Base-by-base conservation (phyloP, 2,329 filamentous ascomycete species). In the Talaromyces sp. region DNA sequence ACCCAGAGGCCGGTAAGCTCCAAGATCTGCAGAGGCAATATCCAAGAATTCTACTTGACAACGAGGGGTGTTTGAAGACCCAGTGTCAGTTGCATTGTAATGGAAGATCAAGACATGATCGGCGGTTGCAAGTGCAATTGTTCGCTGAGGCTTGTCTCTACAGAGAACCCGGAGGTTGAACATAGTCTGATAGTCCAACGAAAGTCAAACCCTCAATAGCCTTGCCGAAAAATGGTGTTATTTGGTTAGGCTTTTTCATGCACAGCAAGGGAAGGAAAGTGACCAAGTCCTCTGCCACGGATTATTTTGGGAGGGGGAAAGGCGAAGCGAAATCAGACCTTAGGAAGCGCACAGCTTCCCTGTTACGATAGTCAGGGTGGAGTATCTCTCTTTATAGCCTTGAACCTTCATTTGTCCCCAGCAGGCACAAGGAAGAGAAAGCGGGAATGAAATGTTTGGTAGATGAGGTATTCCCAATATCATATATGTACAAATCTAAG, bases 31-130 rank as follows among this genome's bases (percentile, higher is more conserved):
- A 41, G 83, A 79, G 32, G 85, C 81, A 35, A 84, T 73, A 9
- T 84, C 80, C 11, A 86, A 79, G 70, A 97, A 96, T 71, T 96
- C 91, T 61, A 97, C 91, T 81, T 96, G 91, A 78, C 91, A 96
- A 82, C 72, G 85, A 73, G 64, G 82, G 61, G 69, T 73, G 58
- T 69, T 76, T 60, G 67, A 68, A 48, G 77, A 73, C 58, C 80
- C 78, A 29, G 77, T 69, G 57, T 87, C 87, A 70, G 84, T 82
- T 43, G 84, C 78, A 70, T 83, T 91, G 76, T 94, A 86, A 57
- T 90, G 87, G 69, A 97, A 90, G 61, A 96, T 87, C 63, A 97
- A 82, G 67, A 87, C 88, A 73, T 96, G 88, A 17, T 86, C 83
- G 36, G 86, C 77, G 27, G 91, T 92, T 33, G 88, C 87, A 61